A percentile compares a stretch with the other conserved stretches of the same genome.
These are phyloP conservation scores for Termitomyces sp. DNA, from an alignment of 768 basidiomycete species.

Conservation along the genomic window DNA sequence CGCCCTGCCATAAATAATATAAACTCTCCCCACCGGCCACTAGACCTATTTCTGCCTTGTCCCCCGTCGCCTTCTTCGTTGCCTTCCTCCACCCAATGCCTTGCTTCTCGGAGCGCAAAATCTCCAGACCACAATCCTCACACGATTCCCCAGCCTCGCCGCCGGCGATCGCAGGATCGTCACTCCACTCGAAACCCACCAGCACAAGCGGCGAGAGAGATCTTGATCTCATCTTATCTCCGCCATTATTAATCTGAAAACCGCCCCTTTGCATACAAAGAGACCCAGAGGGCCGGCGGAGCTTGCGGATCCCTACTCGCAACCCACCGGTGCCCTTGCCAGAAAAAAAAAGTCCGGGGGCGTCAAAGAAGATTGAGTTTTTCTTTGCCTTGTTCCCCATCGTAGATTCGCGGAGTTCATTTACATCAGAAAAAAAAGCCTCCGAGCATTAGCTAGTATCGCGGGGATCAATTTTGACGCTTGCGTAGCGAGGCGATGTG, in stretches of 20 bases:
- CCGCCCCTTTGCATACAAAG: too few species aligned
- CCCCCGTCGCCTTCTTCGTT: not conserved
- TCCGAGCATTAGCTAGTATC: too few species aligned
- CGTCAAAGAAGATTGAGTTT: not conserved
- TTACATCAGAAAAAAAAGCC: too few species aligned
- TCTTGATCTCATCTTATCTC: not conserved
- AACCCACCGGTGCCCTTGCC: too few species aligned
- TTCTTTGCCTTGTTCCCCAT: not conserved
- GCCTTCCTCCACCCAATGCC: not conserved
- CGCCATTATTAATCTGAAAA: too few species aligned
- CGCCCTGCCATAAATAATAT: not conserved
- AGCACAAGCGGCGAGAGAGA: not conserved
- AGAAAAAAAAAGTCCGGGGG: not conserved
- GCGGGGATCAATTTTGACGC: too few species aligned
- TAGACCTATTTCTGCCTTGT: not conserved
- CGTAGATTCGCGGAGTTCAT: not conserved
- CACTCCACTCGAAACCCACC: too few species aligned
- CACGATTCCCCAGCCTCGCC: too few species aligned
- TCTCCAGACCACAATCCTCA: too few species aligned
- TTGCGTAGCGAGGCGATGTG: too few species aligned
- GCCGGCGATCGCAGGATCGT: not conserved
- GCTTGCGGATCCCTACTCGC: not conserved
- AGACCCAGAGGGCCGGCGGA: too few species aligned
- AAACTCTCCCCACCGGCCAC: not conserved
- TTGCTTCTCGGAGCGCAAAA: not conserved